Conservation (phyloP, 2,329 filamentous ascomycete species). For the Fusarium kyushuense region DNA sequence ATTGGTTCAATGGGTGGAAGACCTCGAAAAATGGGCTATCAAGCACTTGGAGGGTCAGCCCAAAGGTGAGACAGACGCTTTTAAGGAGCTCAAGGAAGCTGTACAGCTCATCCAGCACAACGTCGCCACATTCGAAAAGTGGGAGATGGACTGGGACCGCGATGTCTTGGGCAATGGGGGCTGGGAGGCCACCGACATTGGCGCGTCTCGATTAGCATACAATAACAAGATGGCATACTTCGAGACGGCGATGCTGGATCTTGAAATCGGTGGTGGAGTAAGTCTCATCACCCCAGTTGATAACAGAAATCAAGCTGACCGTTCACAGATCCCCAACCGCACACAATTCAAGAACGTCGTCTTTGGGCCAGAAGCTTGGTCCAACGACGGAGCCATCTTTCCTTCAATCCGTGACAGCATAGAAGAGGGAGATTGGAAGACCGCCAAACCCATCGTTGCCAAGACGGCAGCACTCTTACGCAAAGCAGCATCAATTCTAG, state of each 20-base stretch:
- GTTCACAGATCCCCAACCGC: slow-evolving; percentile 79
- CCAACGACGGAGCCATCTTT: slow-evolving; percentile 57
- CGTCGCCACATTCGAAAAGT: slow-evolving; percentile 73
- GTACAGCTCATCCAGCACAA: slow-evolving; percentile 66
- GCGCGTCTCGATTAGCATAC: slow-evolving; percentile 76
- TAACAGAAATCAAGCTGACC: slow-evolving; percentile 24
- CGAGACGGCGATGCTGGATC: slow-evolving; percentile 84
- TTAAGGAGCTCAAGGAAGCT: slow-evolving; percentile 63
- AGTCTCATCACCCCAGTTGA: slow-evolving; percentile 55
- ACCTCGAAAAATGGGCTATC: slow-evolving; percentile 70
- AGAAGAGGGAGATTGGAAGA: slow-evolving; percentile 75
- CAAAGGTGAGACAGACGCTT: slow-evolving; percentile 33
- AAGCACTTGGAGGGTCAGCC: slow-evolving; percentile 52
- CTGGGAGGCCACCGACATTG: slow-evolving; percentile 78
- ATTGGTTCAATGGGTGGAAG: slow-evolving; percentile 73
- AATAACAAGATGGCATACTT: slow-evolving; percentile 85
- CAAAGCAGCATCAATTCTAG: slow-evolving; percentile 63
- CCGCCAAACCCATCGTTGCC: slow-evolving; percentile 75
- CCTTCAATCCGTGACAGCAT: slow-evolving; percentile 88
- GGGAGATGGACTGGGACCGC: slow-evolving; percentile 82
- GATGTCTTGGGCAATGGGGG: slow-evolving; percentile 77
- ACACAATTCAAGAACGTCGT: slow-evolving; percentile 95
- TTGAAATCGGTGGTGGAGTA: slow-evolving; percentile 78
- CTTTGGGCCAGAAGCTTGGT: slow-evolving; percentile 86
- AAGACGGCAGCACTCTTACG: slow-evolving; percentile 77